A percentile compares a stretch with the other conserved stretches of the same genome.
Conservation (phyloP, 2,329 filamentous ascomycete species). For the Aureobasidium uvarum region DNA sequence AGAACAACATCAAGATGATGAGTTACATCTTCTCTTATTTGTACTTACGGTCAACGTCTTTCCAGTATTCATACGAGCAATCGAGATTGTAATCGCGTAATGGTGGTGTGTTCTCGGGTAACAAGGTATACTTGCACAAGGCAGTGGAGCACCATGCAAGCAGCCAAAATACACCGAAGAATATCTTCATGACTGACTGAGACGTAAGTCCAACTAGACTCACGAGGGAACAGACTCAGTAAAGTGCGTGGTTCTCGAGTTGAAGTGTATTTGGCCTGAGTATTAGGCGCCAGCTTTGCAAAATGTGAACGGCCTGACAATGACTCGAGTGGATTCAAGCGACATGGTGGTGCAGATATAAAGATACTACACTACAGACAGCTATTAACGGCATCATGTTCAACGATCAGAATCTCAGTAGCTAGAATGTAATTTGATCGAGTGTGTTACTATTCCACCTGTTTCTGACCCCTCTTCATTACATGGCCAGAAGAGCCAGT, state of each 20-base stretch:
- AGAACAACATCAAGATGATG: too few species aligned
- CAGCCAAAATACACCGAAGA: background rate
- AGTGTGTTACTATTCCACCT: background rate
- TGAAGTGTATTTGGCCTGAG: background rate
- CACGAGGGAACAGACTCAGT: too few species aligned
- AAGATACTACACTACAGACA: too few species aligned
- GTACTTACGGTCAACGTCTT: background rate
- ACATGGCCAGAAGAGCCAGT: background rate
- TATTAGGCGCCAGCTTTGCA: background rate
- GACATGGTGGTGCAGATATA: too few species aligned
- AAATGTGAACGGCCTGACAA: background rate
- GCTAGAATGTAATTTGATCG: background rate
- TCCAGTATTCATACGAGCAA: background rate
- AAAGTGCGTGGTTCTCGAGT: too few species aligned
- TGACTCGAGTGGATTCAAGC: background rate
- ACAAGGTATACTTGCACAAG: background rate
- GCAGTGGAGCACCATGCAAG: background rate
- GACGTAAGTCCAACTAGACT: background rate
- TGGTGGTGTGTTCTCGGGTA: background rate
- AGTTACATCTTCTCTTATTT: too few species aligned
- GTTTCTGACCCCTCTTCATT: background rate
- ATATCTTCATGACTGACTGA: background rate
- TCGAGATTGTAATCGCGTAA: background rate
- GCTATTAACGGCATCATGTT: background rate
- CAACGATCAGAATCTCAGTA: background rate